Base-by-base conservation (phyloP, 116 monocot genomes). In the Zostera marina region DNA sequence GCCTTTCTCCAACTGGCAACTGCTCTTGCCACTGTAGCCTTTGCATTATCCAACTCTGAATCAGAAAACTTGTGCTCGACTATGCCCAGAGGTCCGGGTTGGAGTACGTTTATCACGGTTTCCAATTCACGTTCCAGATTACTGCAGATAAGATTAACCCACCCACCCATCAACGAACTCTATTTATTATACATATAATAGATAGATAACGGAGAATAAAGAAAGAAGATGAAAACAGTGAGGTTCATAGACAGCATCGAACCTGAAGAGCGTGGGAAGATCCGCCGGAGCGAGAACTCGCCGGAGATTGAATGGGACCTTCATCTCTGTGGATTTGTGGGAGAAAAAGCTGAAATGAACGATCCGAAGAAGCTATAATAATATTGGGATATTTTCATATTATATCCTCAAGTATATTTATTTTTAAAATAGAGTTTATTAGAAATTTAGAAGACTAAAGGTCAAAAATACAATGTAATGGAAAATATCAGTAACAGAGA, bases 41-140 rank as follows among this genome's bases (percentile, higher is more conserved):
- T 73, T 4, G 92, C 92, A 55, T 73, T 66, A 7, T 66, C 46
- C 19, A 86, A 56, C 65, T 92, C 91, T 32, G 51, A 60, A 42
- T 74, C 77, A 41, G 77, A 77, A 62, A 82, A 92, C 53, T 82
- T 86, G 86, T 86, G 86, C 64, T 92, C 91, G 13, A 92, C 63
- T 17, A 92, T 83, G 14, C 91, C 86, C 12, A 92, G 39, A 12
- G 91, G 91, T 11, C 91, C 91, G 3, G 86, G 91, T 41, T 73
- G 72, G 58, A 92, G 70, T 22, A 85, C 82, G 69, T 80, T 67
- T 16, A 86, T 67, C 9, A 92, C 86, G 42, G 91, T 79, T 42
- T 92, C 91, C 47, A 92, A 47, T 41, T 92, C 91, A 63, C 70
- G 61, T 71, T 92, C 91, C 46, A 86, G 23, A 61, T 86, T 70